phyloP scores from a whole-genome alignment of 306 rosid species.

The Casuarina cunninghamiana region DNA sequence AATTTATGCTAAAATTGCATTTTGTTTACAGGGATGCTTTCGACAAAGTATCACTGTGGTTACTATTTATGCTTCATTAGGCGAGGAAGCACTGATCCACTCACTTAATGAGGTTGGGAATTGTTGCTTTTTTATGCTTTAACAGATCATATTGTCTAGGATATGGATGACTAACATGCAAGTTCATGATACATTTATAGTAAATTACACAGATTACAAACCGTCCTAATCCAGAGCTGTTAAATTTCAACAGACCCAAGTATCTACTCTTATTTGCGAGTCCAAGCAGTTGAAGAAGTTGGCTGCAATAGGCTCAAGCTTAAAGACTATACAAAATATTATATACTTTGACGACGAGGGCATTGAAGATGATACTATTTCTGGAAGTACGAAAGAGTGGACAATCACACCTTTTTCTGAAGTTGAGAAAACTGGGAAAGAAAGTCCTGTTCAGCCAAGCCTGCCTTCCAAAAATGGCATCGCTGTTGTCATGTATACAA shows the following conservation, averaged over 20 bases:
- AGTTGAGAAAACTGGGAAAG: constrained; percentile 76
- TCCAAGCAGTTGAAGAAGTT: constrained; percentile 74
- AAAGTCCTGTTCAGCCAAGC: constrained; percentile 52
- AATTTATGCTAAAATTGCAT: constrained; percentile 22
- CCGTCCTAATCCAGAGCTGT: constrained; percentile 37
- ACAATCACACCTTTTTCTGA: constrained; percentile 58
- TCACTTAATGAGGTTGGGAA: constrained; percentile 82
- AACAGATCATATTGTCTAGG: constrained; percentile 6
- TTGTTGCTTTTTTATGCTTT: constrained; percentile 22
- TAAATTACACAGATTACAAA: constrained; percentile 10
- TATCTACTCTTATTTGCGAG: constrained; percentile 75
- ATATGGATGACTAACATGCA: constrained; percentile 20
- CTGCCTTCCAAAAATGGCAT: constrained; percentile 68
- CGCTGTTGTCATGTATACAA: constrained; percentile 91
- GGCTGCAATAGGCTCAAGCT: constrained; percentile 58
- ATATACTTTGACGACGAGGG: constrained; percentile 73
- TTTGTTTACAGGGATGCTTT: constrained; percentile 72
- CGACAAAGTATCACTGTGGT: constrained; percentile 79
- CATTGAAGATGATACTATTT: constrained; percentile 39
- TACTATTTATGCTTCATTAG: constrained; percentile 87
- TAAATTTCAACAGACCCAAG: constrained; percentile 68
- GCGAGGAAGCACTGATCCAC: constrained; percentile 89
- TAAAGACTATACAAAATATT: constrained; percentile 55
- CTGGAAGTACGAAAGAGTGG: constrained; percentile 51
- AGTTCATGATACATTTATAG: constrained; percentile 4